Evolutionary conservation across 2,329 filamentous ascomycete species (phyloP), one percentile per base, ranked within the genome.

Genomic region (Diaporthe eres): DNA sequence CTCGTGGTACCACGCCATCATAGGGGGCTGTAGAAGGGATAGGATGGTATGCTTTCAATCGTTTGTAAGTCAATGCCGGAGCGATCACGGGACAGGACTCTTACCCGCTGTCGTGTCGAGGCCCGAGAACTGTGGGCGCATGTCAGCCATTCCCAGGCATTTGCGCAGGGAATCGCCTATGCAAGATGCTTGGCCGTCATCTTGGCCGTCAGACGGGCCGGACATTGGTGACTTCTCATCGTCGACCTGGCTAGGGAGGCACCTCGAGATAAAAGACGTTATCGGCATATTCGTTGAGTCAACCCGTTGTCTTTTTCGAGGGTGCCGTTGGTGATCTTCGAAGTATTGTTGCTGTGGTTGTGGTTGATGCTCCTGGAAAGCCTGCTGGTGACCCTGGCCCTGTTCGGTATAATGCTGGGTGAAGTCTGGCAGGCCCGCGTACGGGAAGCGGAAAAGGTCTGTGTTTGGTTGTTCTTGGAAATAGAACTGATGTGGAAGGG

Each of bases 271-370:
- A 8, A 74, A 65, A 7, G 74, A 39, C 8, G 72, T 25, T 15
- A 70, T 67, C 6, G 44, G 57, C 70, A 75, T 77, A 19, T 78
- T 72, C 82, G 73, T 77, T 79, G 65, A 70, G 49, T 83, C 76
- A 49, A 71, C 22, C 5, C 71, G 71, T 39, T 81, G 82, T 75
- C 82, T 82, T 76, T 86, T 85, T 42, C 78, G 78, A 49, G 79
- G 80, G 72, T 81, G 76, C 61, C 77, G 65, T 17, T 44, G 70
- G 70, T 53, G 53, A 28, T 57, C 57, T 61, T 71, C 47, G 13
- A 71, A 47, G 39, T 71, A 57, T 4, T 75, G 72, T 15, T 70
- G 47, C 19, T 70, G 37, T 28, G 39, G 44, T 15, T 65, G 55
- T 3, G 34, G 51, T 25, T 58, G 42, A 22, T 79, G 77, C 53